Evolutionary conservation across 2,329 filamentous ascomycete species (phyloP).

Genomic region (Apiospora arundinis): DNA sequence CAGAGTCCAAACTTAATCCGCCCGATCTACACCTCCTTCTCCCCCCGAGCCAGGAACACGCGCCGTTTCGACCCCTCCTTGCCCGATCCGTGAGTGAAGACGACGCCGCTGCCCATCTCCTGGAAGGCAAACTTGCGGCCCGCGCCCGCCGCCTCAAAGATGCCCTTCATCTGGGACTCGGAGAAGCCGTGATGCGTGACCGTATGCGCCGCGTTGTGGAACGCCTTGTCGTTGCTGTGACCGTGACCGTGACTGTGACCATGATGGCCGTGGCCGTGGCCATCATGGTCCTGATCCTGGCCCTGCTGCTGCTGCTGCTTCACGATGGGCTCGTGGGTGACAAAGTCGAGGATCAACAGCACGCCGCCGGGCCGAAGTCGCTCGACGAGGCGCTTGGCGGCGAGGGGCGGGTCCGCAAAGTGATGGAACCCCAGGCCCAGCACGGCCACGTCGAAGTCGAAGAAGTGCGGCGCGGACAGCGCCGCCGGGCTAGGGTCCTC

Average conservation of each 20-base stretch:
- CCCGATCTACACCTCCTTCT: slow-evolving; percentile 39
- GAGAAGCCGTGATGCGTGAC: slow-evolving; percentile 73
- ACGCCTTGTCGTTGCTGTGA: slow-evolving; percentile 25
- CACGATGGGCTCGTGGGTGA: slow-evolving; percentile 52
- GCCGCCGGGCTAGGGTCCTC: slow-evolving; percentile 55
- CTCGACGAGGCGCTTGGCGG: slow-evolving; percentile 63
- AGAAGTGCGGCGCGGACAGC: slow-evolving; percentile 67
- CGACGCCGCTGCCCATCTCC: slow-evolving; percentile 56
- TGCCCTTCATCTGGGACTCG: slow-evolving; percentile 59
- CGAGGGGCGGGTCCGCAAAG: slow-evolving; percentile 68
- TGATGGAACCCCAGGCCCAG: slow-evolving; percentile 72
- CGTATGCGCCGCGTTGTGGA: slow-evolving; percentile 48
- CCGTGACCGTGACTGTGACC: slow-evolving; percentile 28
- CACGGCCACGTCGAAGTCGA: slow-evolving; percentile 71
- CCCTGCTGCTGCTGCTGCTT: background rate
- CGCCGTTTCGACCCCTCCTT: slow-evolving; percentile 47
- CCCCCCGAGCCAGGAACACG: slow-evolving; percentile 58
- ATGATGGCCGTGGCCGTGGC: slow-evolving; percentile 33
- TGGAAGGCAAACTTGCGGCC: slow-evolving; percentile 63
- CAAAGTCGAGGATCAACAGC: slow-evolving; percentile 71
- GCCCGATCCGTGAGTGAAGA: slow-evolving; percentile 46
- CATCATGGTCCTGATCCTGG: background rate
- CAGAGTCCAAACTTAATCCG: background rate
- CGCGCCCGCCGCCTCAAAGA: slow-evolving; percentile 70
- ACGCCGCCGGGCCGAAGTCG: slow-evolving; percentile 71